These are phyloP conservation scores for Casuarina cunninghamiana DNA, from an alignment of 306 rosid genomes.

Conservation along the genomic window DNA sequence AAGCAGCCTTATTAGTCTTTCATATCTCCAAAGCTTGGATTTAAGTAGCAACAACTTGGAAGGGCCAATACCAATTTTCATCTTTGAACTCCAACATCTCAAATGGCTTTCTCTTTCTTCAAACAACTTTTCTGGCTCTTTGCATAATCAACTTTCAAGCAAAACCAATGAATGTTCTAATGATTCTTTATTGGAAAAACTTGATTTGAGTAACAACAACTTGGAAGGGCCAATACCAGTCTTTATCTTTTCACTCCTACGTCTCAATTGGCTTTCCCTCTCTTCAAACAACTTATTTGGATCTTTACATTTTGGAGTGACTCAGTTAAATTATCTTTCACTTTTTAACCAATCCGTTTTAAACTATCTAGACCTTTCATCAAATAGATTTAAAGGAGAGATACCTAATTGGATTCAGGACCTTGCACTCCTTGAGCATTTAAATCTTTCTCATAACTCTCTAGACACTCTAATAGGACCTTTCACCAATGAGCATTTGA, in stretches of 20 bases:
- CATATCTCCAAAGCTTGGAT: neutral
- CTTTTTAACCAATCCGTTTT: neutral
- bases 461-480: too few species aligned
- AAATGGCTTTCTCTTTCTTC: slow-evolving; percentile 18
- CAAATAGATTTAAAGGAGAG: too few species aligned
- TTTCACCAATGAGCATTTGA: slow-evolving; percentile 34
- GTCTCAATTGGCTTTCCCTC: slow-evolving; percentile 22
- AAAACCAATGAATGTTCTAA: too few species aligned
- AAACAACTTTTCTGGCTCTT: slow-evolving; percentile 24
- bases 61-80: neutral
- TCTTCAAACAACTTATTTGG: slow-evolving; percentile 28
- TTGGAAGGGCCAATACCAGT: slow-evolving; percentile 12
- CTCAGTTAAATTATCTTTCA: slow-evolving; percentile 13
- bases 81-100: slow-evolving; percentile 25
- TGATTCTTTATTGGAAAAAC: too few species aligned
- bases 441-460: too few species aligned
- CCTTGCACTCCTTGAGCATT: too few species aligned
- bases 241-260: too few species aligned
- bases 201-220: neutral
- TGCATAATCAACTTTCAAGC: too few species aligned
- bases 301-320: neutral
- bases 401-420: too few species aligned
- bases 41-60: too few species aligned
- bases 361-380: too few species aligned
- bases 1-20: slow-evolving; percentile 7